A percentile compares a stretch with the other conserved stretches of the same genome.
phyloP scores from a whole-genome alignment of 2,329 filamentous ascomycete genomes.

The Parastagonospora avenae region DNA sequence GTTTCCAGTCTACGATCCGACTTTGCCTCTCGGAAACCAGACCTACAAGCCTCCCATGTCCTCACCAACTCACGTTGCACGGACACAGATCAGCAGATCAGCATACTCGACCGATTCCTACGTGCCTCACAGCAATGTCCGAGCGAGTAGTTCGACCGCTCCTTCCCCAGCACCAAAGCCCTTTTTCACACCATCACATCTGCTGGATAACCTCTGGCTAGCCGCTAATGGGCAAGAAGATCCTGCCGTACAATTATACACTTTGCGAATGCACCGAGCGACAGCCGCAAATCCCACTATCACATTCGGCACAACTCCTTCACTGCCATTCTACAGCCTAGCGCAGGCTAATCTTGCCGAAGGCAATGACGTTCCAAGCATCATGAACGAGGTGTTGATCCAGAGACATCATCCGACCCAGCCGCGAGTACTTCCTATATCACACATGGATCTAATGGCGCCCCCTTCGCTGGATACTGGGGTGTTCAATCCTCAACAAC shows the following conservation, averaged over 20 bases:
- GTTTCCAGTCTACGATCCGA: slow-evolving; percentile 75
- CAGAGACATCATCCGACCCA: slow-evolving; percentile 48
- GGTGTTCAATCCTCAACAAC: slow-evolving; percentile 35
- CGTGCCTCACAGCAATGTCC: slow-evolving; percentile 43
- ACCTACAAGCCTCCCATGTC: slow-evolving; percentile 71
- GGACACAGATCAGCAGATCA: slow-evolving; percentile 68
- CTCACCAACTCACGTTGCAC: slow-evolving; percentile 67
- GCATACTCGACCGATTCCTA: slow-evolving; percentile 63
- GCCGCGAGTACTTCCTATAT: slow-evolving; percentile 46
- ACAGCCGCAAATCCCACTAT: slow-evolving; percentile 51
- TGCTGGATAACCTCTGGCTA: slow-evolving; percentile 70
- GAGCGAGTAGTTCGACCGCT: slow-evolving; percentile 27
- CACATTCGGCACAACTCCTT: slow-evolving; percentile 70
- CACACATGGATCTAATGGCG: slow-evolving; percentile 45
- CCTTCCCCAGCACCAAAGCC: slow-evolving; percentile 33
- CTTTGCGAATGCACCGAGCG: slow-evolving; percentile 51
- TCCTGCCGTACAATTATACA: slow-evolving; percentile 43
- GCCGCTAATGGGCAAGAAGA: slow-evolving; percentile 70
- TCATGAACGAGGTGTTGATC: slow-evolving; percentile 48
- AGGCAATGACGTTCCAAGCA: slow-evolving; percentile 59
- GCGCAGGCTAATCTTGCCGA: slow-evolving; percentile 58
- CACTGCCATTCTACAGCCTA: slow-evolving; percentile 72
- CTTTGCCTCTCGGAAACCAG: slow-evolving; percentile 69
- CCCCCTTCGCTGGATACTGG: slow-evolving; percentile 41
- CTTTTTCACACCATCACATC: slow-evolving; percentile 59